Base-by-base conservation (phyloP, 2,329 filamentous ascomycete species). In the Talaromyces sp. region DNA sequence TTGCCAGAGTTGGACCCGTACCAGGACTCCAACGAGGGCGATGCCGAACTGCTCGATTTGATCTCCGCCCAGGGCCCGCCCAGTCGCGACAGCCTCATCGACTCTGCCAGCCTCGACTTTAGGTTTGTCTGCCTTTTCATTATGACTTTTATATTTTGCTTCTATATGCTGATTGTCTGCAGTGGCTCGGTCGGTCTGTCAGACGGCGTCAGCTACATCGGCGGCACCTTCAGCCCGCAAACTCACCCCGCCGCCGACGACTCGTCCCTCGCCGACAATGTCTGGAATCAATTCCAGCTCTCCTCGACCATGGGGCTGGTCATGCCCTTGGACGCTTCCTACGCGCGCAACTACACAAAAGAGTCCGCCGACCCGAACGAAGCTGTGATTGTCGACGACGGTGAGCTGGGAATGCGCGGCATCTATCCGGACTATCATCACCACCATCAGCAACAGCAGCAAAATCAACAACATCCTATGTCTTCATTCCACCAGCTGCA, bases 1-100 rank as follows among this genome's bases (percentile, higher is more conserved):
- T 67, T 69, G 21, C 67, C 71, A 46, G 74, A 75, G 65, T 72
- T 73, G 71, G 73, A 75, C 59, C 72, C 70, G 27, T 74, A 72
- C 56, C 74, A 74, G 62, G 74, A 75, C 57, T 74, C 73, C 7
- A 75, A 70, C 57, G 70, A 74, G 62, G 71, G 66, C 58, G 71
- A 72, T 66, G 69, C 68, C 29, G 73, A 75, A 59, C 65, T 73
- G 48, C 69, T 69, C 17, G 73, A 75, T 43, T 58, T 75, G 58
- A 70, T 68, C 51, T 62, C 68, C 43, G 67, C 70, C 17, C 67
- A 69, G 56, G 71, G 68, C 29, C 66, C 71, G 31, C 65, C 72
- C 59, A 65, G 66, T 35, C 64, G 62, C 54, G 61, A 63, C 32
- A 64, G 61, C 10, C 57, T 63, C 57, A 60, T 71, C 7, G 68